A percentile compares a stretch with the other conserved stretches of the same genome.
Conservation (phyloP, 495 filamentous ascomycete species). For the Thermothielavioides terrestris region DNA sequence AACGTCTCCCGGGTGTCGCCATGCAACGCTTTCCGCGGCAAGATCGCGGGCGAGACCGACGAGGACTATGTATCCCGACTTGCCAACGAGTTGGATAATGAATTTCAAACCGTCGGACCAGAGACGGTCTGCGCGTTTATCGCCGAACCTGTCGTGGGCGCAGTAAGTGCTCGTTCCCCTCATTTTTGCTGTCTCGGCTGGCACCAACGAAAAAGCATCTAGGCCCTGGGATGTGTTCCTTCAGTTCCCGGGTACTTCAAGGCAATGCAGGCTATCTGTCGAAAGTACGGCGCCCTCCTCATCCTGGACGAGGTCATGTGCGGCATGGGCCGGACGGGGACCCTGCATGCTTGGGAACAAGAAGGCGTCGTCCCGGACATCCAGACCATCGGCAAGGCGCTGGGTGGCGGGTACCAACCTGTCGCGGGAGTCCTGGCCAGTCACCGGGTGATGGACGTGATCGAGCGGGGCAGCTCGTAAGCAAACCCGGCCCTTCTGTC, state of each 20-base stretch:
- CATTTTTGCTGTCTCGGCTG: not conserved
- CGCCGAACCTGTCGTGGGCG: slow-evolving; percentile 58
- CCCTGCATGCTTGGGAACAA: slow-evolving; percentile 59
- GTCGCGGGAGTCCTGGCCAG: slow-evolving; percentile 52
- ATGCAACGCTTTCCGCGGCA: slow-evolving; percentile 45
- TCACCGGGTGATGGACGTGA: slow-evolving; percentile 43
- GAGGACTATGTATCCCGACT: slow-evolving; percentile 42
- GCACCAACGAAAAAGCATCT: not conserved
- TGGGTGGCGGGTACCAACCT: slow-evolving; percentile 58
- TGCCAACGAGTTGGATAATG: slow-evolving; percentile 60
- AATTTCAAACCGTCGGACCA: slow-evolving; percentile 64
- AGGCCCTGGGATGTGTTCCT: slow-evolving; percentile 57
- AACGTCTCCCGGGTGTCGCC: slow-evolving; percentile 59
- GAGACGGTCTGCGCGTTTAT: slow-evolving; percentile 69
- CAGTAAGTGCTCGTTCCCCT: slow-evolving; percentile 21
- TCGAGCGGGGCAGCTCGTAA: slow-evolving; percentile 50
- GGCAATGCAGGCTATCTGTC: slow-evolving; percentile 58
- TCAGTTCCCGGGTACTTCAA: slow-evolving; percentile 60
- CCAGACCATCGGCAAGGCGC: slow-evolving; percentile 55
- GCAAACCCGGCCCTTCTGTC: slow-evolving; percentile 2
- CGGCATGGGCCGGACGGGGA: slow-evolving; percentile 63
- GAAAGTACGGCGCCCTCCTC: slow-evolving; percentile 64
- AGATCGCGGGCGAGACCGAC: slow-evolving; percentile 23
- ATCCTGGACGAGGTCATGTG: slow-evolving; percentile 77
- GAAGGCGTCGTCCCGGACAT: slow-evolving; percentile 52